A percentile compares a stretch with the other conserved stretches of the same genome.
phyloP scores from a whole-genome alignment of 768 basidiomycete species.

The Boletus reticuloceps region DNA sequence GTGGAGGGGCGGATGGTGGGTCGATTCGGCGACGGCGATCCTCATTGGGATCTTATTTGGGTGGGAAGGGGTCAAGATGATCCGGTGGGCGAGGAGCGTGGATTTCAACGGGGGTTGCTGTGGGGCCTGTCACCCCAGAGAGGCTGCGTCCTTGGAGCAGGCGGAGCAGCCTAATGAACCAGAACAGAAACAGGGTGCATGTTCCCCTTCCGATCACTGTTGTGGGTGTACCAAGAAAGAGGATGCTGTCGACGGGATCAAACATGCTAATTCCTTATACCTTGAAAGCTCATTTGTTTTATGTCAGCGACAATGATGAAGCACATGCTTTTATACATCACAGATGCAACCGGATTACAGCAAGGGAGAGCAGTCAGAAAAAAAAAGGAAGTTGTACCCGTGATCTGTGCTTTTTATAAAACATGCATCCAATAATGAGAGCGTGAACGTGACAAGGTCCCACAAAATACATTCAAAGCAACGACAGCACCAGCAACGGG shows the following conservation, averaged over 20 bases:
- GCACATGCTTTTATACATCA: conserved; percentile 4
- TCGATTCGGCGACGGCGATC: conserved; percentile 14
- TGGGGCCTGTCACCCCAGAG: not conserved
- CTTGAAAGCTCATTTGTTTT: not conserved
- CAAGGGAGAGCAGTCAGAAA: not conserved
- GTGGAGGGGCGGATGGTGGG: conserved; percentile 47
- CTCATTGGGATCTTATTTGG: conserved; percentile 6
- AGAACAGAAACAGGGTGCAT: not conserved
- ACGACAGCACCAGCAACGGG: not conserved
- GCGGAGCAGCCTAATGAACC: not conserved
- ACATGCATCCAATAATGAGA: conserved; percentile 1
- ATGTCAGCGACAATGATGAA: not conserved
- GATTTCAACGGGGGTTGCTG: conserved; percentile 40
- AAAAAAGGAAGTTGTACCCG: not conserved
- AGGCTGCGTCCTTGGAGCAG: not conserved
- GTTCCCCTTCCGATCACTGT: not conserved
- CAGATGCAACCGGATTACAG: conserved; percentile 12
- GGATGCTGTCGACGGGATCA: not conserved
- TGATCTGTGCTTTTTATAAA: conserved; percentile 2
- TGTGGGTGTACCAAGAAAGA: conserved; percentile 1
- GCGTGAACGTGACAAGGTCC: not conserved
- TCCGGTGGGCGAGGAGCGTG: conserved; percentile 2
- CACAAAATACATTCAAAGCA: not conserved
- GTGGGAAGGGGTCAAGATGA: conserved; percentile 32
- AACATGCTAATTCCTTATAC: not conserved